Evolutionary conservation across 176 grass and related monocot genomes (phyloP), one percentile per base, ranked within the genome.

Genomic region (Leersia perrieri): DNA sequence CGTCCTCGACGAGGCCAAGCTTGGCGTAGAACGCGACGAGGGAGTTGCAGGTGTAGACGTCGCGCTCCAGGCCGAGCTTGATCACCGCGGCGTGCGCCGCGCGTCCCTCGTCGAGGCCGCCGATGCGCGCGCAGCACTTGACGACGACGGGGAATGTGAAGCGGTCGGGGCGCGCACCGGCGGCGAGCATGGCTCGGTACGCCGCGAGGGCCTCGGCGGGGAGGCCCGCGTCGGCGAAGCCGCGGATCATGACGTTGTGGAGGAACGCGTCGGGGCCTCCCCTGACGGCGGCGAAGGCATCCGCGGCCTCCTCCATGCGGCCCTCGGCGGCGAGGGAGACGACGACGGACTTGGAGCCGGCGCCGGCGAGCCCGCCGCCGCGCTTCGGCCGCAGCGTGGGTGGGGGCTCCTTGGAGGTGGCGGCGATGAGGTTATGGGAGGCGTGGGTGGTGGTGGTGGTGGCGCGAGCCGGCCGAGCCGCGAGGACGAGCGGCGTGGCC

Each of bases 231-330:
- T 91, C 80, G 18, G 92, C 79, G 74, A 92, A 89, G 33, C 84
- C 90, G 35, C 88, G 93, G 80, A 98, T 94, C 77, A 98, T 87
- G 70, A 85, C 57, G 74, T 98, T 98, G 90, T 91, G 89, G 38
- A 94, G 88, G 72, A 94, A 94, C 5, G 80, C 71, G 68, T 85
- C 83, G 1, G 77, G 84, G 77, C 75, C 85, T 4, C 75, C 85
- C 5, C 75, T 80, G 11, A 73, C 73, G 10, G 15, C 55, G 36
- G 72, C 66, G 51, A 98, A 90, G 63, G 89, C 84, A 4, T 83
- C 32, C 15, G 49, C 22, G 20, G 95, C 95, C 39, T 81, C 86
- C 61, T 87, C 83, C 90, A 94, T 85, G 67, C 80, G 85, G 27
- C 95, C 90, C 18, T 82, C 68, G 31, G 80, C 40, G 70, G 82